phyloP scores from a whole-genome alignment of 2,329 filamentous ascomycete species.

The Thermochaetoides dissita region DNA sequence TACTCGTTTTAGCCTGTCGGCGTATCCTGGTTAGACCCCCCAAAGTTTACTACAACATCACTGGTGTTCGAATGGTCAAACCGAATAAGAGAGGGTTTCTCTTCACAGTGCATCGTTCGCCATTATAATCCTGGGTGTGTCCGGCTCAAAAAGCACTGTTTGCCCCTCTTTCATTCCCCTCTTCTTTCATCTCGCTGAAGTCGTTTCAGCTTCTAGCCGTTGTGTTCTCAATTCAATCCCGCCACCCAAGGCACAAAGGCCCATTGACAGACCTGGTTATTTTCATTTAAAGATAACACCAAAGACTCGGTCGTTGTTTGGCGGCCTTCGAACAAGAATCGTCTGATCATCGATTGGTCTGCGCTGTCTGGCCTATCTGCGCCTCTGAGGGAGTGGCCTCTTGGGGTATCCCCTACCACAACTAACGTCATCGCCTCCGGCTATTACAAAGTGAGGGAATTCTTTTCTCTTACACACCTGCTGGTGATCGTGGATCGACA shows the following conservation, averaged over 20 bases:
- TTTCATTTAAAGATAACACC: not conserved
- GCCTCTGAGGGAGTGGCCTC: not conserved
- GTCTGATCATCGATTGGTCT: slow-evolving; percentile 4
- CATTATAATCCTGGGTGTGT: too few relatives aligned
- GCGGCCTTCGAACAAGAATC: slow-evolving; percentile 8
- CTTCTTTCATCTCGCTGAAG: too few relatives aligned
- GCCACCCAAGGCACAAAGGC: not conserved
- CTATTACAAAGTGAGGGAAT: not conserved
- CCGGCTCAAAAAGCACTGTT: too few relatives aligned
- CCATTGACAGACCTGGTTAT: not conserved
- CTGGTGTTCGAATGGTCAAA: too few relatives aligned
- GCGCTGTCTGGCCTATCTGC: not conserved
- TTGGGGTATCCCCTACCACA: not conserved
- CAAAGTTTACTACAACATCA: too few relatives aligned
- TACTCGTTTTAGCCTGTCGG: too few relatives aligned
- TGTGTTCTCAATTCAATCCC: not conserved
- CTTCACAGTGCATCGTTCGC: too few relatives aligned
- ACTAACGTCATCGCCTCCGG: not conserved
- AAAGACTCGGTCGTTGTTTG: slow-evolving; percentile 8
- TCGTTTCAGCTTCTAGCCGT: too few relatives aligned
- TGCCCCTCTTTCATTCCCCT: too few relatives aligned
- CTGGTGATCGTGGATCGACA: not conserved
- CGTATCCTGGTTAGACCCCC: too few relatives aligned
- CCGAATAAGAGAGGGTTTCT: too few relatives aligned
- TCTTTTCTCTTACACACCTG: too few relatives aligned